Percentiles rank a stretch among this genome's conserved stretches.
Conservation (phyloP, 2,329 filamentous ascomycete species). For the Chaetomiaceae sp. region DNA sequence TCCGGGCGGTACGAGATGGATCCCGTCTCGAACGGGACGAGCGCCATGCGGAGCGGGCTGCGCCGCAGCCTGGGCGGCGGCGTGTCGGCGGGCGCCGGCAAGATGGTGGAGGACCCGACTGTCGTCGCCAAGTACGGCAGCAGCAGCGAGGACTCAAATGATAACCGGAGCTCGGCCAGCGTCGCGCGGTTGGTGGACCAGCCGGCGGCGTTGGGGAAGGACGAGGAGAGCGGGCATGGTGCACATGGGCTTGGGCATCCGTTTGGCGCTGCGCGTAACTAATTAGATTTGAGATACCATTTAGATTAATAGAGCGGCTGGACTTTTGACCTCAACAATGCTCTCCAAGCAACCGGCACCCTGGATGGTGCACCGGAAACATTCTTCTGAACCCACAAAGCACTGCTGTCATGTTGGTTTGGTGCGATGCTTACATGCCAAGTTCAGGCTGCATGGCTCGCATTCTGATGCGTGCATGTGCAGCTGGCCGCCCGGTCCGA, state of each 20-base stretch:
- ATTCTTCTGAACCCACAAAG: too few relatives aligned
- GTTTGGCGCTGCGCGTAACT: too few relatives aligned
- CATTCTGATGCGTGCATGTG: too few relatives aligned
- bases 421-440: too few relatives aligned
- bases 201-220: neutral
- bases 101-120: slow-evolving; percentile 5
- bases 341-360: too few relatives aligned
- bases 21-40: slow-evolving; percentile 1
- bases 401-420: too few relatives aligned
- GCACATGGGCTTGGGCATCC: neutral
- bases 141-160: neutral
- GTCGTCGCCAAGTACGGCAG: slow-evolving; percentile 5
- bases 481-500: too few relatives aligned
- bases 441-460: too few relatives aligned
- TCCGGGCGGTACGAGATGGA: slow-evolving; percentile 18
- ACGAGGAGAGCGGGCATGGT: slow-evolving; percentile 1
- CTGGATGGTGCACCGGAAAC: too few relatives aligned
- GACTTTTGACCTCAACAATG: too few relatives aligned
- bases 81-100: neutral
- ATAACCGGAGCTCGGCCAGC: slow-evolving; percentile 11
- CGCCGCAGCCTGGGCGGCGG: neutral
- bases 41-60: neutral
- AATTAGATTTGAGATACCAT: too few relatives aligned
- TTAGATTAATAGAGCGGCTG: too few relatives aligned
- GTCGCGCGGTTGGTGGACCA: slow-evolving; percentile 11